Base-by-base conservation (phyloP, 805 yeast species). In the Teunomyces aglyptinius region DNA sequence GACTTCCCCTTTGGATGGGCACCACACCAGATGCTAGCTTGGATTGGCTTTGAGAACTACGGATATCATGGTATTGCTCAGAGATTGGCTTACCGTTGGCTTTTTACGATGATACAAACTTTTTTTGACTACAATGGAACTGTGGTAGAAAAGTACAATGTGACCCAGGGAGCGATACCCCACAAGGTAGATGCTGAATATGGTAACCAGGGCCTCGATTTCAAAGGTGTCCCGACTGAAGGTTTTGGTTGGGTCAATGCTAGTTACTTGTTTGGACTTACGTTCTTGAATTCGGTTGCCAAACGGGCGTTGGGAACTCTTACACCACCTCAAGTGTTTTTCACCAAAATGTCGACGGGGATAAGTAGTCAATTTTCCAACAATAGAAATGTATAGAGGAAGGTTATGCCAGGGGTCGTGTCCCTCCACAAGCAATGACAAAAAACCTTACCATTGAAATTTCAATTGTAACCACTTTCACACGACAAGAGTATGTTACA, bases 241-340 rank as follows among this genome's bases (percentile, higher is more conserved):
- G 99, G 99, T 1, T 92, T 92, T 65, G 99, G 98, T 1, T 92
- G 99, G 99, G 97, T 92, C 43, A 92, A 92, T 69, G 86, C 98
- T 5, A 83, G 94, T 56, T 90, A 80, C 65, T 58, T 85, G 22
- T 63, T 86, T 50, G 97, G 97, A 0, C 68, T 89, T 50, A 75
- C 84, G 18, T 80, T 79, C 49, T 68, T 87, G 65, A 82, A 81
- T 51, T 73, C 75, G 43, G 83, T 80, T 53, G 90, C 91, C 2
- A 75, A 75, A 48, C 75, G 96, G 50, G 89, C 91, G 1, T 71
- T 90, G 50, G 96, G 96, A 0, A 78, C 91, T 3, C 80, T 86
- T 44, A 83, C 90, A 2, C 81, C 89, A 3, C 95, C 96, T 0
- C 73, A 70, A 8, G 79, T 77, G 13, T 86, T 85, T 56, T 81